Percentiles rank a stretch among this genome's conserved stretches.
phyloP scores from a whole-genome alignment of 2,329 filamentous ascomycete species.

The Phyllosticta paracitricarpa region DNA sequence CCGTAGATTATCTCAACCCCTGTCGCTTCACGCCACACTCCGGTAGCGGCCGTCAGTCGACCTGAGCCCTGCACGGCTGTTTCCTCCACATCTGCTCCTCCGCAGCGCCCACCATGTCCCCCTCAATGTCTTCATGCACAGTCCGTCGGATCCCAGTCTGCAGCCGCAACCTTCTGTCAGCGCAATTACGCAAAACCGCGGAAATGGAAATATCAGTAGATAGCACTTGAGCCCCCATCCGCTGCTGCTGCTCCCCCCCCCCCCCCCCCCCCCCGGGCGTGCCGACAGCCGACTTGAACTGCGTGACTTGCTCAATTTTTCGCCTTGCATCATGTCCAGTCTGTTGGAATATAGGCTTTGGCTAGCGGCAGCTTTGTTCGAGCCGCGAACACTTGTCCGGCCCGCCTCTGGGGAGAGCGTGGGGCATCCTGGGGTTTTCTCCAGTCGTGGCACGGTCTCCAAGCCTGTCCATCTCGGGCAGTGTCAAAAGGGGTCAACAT shows the following conservation, averaged over 20 bases:
- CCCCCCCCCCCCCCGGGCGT: background rate
- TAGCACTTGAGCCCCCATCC: background rate
- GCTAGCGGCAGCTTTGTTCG: background rate
- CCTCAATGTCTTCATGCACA: conserved; percentile 17
- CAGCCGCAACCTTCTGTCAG: background rate
- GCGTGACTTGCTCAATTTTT: background rate
- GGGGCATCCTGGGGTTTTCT: conserved; percentile 1
- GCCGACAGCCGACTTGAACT: background rate
- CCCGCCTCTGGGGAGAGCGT: background rate
- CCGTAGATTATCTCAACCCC: background rate
- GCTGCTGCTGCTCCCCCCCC: background rate
- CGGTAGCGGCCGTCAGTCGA: background rate
- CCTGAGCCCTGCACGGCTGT: background rate
- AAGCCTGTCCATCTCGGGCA: background rate
- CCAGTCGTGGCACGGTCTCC: background rate
- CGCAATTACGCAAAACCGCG: conserved; percentile 4
- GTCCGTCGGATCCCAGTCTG: conserved; percentile 40
- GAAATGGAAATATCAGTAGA: background rate
- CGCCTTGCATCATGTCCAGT: background rate
- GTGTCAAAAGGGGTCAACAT: background rate
- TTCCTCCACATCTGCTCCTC: background rate
- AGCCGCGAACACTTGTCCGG: background rate
- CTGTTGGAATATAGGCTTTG: background rate
- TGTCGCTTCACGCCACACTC: background rate
- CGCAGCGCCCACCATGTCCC: background rate